Base-by-base conservation (phyloP, 805 yeast genomes). In the Candida morakotiae region DNA sequence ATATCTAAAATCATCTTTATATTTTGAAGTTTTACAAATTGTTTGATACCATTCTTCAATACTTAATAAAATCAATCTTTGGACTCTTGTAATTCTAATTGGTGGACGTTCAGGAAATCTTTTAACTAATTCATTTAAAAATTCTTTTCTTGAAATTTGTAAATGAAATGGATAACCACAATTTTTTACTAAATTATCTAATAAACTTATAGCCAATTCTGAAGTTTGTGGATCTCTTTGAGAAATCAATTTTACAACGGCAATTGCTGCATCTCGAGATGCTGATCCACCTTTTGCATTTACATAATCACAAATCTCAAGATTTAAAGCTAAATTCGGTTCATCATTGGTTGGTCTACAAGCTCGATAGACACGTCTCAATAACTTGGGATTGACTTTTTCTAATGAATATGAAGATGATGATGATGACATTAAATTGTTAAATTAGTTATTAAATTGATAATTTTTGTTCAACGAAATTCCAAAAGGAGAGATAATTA, bases 21-120 rank as follows among this genome's bases (percentile, higher is more conserved):
- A 86, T 53, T 87, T 75, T 19, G 95, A 80, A 37, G 93, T 87
- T 52, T 81, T 80, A 62, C 97, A 91, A 38, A 93, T 79, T 1
- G 98, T 91, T 58, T 87, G 94, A 57, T 86, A 81, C 99, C 99
- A 93, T 60, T 93, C 98, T 61, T 91, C 96, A 52, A 93, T 83
- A 39, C 89, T 87, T 41, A 93, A 89, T 53, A 93, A 71, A 45
- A 91, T 79, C 49, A 88, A 71, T 55, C 87, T 71, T 58, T 93
- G 98, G 18, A 87, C 81, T 45, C 88, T 74, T 14, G 91, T 71
- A 61, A 85, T 87, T 26, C 89, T 77, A 43, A 82, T 64, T 3
- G 97, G 96, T 1, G 98, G 98, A 53, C 87, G 78, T 55, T 89
- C 97, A 2, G 98, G 98, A 64, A 93, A 93, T 56, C 87, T 67